Percentiles rank a stretch among this genome's conserved stretches.
Conservation (phyloP, 306 rosid species). For the Vigna reflexopilosa region DNA sequence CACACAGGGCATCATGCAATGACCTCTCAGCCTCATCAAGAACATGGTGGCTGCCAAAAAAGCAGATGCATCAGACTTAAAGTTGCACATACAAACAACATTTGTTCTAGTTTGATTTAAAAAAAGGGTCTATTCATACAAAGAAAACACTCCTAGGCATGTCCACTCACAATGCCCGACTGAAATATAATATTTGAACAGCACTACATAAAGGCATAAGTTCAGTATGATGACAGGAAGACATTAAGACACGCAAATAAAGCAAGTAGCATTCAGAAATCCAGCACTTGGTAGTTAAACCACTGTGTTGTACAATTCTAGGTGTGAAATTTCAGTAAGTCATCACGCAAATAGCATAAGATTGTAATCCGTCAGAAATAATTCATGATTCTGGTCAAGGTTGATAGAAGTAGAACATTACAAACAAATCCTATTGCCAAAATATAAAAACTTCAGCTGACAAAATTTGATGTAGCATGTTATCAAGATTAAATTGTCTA, state of each 20-base stretch:
- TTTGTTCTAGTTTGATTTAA: constrained; percentile 1
- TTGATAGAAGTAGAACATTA: not conserved
- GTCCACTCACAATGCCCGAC: constrained; percentile 13
- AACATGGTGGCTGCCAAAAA: constrained; percentile 83
- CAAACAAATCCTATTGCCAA: constrained; percentile 6
- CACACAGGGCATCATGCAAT: constrained; percentile 96
- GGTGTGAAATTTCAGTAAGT: constrained; percentile 3
- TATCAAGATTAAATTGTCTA: constrained; percentile 22
- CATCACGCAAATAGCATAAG: not conserved
- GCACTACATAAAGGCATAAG: constrained; percentile 22
- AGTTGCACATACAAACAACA: not conserved
- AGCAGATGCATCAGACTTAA: constrained; percentile 33
- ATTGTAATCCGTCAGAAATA: constrained; percentile 5
- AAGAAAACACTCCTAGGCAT: constrained; percentile 9
- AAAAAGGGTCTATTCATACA: not conserved
- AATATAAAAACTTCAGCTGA: not conserved
- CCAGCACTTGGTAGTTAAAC: not conserved
- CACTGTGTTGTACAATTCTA: not conserved
- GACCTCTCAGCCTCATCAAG: constrained; percentile 99
- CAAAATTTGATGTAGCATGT: constrained; percentile 7
- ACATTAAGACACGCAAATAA: not conserved
- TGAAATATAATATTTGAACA: not conserved
- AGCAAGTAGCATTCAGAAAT: constrained; percentile 1
- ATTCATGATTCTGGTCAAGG: not conserved
- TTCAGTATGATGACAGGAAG: not conserved